phyloP scores from a whole-genome alignment of 345 rosid species.

The Pistacia integerrima region DNA sequence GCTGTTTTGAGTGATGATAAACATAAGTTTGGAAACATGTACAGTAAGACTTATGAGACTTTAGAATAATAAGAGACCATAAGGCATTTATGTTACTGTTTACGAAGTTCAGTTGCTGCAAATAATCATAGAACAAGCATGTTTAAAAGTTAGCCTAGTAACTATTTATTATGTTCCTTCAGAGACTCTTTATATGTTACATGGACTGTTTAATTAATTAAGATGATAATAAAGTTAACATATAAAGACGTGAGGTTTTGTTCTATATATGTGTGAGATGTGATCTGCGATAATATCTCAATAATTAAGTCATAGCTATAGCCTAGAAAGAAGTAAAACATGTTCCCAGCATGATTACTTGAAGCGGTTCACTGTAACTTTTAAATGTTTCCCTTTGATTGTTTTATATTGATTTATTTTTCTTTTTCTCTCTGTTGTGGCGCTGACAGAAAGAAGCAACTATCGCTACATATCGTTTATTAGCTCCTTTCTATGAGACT shows the following conservation, averaged over 20 bases:
- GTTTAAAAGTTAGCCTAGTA: no score
- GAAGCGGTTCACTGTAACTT: no score
- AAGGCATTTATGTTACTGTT: neutral
- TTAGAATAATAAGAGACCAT: slow-evolving; percentile 7
- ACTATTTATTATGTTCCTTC: no score
- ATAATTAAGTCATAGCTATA: no score
- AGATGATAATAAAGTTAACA: neutral
- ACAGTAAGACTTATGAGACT: neutral
- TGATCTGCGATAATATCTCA: neutral
- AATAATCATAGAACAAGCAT: neutral
- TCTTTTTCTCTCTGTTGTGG: no score
- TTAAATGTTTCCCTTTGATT: no score
- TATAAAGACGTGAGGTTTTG: neutral
- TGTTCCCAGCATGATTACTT: no score
- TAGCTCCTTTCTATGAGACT: no score
- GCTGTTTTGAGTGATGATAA: neutral
- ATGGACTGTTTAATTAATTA: neutral
- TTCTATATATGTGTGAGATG: neutral
- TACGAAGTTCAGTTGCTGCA: neutral
- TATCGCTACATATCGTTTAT: no score
- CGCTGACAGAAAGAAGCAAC: no score
- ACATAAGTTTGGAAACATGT: slow-evolving; percentile 2
- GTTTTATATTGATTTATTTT: no score
- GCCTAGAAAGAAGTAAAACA: no score
- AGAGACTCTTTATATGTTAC: neutral